These are phyloP conservation scores for Salvia sclarea DNA, from an alignment of 305 asterid species.

Conservation along the genomic window DNA sequence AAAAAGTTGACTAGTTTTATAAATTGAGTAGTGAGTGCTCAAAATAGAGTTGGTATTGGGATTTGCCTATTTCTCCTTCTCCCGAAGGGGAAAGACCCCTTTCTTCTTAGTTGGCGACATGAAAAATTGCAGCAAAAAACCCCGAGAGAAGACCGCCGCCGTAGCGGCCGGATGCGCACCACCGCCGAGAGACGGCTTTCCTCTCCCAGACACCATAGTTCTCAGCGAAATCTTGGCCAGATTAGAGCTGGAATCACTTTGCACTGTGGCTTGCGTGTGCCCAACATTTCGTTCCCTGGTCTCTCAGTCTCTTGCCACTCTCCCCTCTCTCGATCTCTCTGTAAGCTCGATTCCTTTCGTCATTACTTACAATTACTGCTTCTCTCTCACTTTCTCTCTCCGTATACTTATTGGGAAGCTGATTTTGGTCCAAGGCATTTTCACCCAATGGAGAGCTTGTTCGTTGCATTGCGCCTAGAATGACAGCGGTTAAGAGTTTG, in stretches of 20 bases:
- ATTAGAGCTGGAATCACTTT: constrained; percentile 59
- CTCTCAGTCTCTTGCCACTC: constrained; percentile 48
- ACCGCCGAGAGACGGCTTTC: constrained; percentile 40
- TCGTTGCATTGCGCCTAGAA: constrained; percentile 41
- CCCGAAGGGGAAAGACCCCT: not conserved
- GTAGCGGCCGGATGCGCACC: constrained; percentile 29
- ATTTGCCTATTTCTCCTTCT: too few relatives aligned
- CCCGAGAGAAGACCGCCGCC: constrained; percentile 30
- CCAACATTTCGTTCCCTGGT: constrained; percentile 42
- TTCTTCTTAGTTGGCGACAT: constrained; percentile 4
- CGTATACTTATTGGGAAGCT: constrained; percentile 23
- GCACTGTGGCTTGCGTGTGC: constrained; percentile 61
- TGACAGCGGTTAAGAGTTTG: constrained; percentile 44
- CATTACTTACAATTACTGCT: not conserved
- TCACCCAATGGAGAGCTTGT: constrained; percentile 53
- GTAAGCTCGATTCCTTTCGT: constrained; percentile 42
- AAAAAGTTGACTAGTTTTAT: too few relatives aligned
- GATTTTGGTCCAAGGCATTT: constrained; percentile 46
- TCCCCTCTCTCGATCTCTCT: constrained; percentile 62
- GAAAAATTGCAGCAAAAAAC: constrained; percentile 29
- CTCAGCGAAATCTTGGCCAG: constrained; percentile 45
- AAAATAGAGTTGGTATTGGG: too few relatives aligned
- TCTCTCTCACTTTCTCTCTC: not conserved
- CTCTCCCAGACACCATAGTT: constrained; percentile 53
- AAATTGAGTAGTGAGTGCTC: too few relatives aligned